Percentiles rank a stretch among this genome's conserved stretches.
Evolutionary conservation across 2,329 filamentous ascomycete genomes (phyloP).

Genomic region (Hypoxylon sp.): DNA sequence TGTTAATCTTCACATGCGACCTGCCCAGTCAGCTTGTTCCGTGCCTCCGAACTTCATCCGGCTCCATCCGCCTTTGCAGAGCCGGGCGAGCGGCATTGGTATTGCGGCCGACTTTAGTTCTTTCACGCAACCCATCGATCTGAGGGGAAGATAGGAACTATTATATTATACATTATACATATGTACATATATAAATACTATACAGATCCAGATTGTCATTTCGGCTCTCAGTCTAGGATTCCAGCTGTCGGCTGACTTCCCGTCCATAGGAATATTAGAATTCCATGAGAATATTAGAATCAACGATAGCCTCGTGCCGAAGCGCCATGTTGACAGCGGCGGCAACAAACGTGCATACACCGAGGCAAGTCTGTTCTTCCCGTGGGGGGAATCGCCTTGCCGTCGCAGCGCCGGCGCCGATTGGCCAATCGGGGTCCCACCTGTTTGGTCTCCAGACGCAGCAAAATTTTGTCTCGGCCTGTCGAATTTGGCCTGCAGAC

Average conservation of each 20-base stretch:
- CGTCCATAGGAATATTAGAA: neutral
- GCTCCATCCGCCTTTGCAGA: conserved; percentile 20
- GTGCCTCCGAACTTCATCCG: conserved; percentile 34
- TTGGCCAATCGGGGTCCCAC: conserved; percentile 40
- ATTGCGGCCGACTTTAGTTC: neutral
- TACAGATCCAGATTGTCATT: no score
- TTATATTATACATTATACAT: neutral
- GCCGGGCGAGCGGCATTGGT: conserved; percentile 33
- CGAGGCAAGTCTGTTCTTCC: conserved; percentile 35
- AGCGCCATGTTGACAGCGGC: conserved; percentile 14
- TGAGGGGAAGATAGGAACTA: neutral
- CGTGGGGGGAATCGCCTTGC: conserved; percentile 21
- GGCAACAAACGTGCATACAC: conserved; percentile 32
- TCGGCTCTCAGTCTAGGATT: no score
- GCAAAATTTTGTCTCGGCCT: conserved; percentile 43
- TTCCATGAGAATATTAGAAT: neutral
- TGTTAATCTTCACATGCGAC: conserved; percentile 28
- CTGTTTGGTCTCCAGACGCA: conserved; percentile 42
- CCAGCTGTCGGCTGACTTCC: neutral
- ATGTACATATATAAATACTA: no score
- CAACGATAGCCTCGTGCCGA: conserved; percentile 27
- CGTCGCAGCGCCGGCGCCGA: conserved; percentile 28
- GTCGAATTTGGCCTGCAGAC: conserved; percentile 40
- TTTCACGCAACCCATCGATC: conserved; percentile 4
- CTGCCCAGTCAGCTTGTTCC: no score